These are phyloP conservation scores for Candida morakotiae DNA, from an alignment of 805 yeast species.

Conservation along the genomic window DNA sequence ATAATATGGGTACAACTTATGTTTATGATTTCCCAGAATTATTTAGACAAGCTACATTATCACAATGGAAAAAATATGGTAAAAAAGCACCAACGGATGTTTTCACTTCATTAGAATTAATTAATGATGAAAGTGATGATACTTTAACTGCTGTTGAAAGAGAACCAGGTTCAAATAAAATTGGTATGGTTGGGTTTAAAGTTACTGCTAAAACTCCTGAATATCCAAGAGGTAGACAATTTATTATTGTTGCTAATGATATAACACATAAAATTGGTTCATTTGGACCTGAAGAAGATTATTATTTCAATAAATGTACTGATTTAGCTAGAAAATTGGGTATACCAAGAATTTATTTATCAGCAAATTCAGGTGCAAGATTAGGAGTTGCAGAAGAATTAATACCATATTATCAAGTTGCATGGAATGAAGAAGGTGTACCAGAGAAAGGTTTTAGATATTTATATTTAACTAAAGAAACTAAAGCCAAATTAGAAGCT, in stretches of 20 bases:
- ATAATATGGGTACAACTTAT: conserved; percentile 95
- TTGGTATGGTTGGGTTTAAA: conserved; percentile 98
- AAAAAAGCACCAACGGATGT: conserved; percentile 71
- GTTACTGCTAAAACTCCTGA: conserved; percentile 91
- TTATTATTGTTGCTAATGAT: conserved; percentile 92
- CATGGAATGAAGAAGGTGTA: conserved; percentile 77
- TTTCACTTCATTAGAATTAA: conserved; percentile 77
- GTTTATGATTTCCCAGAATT: conserved; percentile 98
- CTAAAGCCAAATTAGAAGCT: conserved; percentile 50
- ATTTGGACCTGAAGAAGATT: conserved; percentile 95
- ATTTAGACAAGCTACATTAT: conserved; percentile 85
- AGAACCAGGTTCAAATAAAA: conserved; percentile 92
- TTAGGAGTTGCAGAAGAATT: conserved; percentile 97
- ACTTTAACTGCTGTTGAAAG: conserved; percentile 79
- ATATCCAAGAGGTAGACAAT: conserved; percentile 93
- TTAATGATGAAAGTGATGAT: conserved; percentile 73
- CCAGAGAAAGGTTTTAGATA: conserved; percentile 88
- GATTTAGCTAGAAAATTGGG: conserved; percentile 88
- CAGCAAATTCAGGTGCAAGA: conserved; percentile 99
- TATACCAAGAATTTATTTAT: conserved; percentile 89
- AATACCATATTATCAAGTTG: conserved; percentile 81
- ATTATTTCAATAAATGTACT: conserved; percentile 87
- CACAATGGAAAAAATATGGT: conserved; percentile 76
- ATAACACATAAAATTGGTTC: conserved; percentile 98
- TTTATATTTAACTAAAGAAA: conserved; percentile 75